Conservation (phyloP, 257 asterid species). For the Misopates orontium region DNA sequence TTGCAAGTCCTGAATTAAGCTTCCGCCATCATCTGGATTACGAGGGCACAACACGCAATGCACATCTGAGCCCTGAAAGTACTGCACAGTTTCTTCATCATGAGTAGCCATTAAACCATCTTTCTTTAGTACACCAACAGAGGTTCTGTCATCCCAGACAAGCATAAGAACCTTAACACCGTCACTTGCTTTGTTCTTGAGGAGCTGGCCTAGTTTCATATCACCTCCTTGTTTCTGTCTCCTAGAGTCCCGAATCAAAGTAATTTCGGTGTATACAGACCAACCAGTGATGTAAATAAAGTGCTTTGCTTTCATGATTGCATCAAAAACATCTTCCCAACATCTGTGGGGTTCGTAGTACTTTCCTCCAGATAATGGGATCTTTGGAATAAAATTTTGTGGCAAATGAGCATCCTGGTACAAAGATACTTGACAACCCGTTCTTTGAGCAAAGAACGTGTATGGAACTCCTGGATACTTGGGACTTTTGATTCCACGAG, state of each 20-base stretch:
- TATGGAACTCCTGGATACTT: conserved; percentile 90
- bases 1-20: conserved; percentile 77
- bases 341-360: conserved; percentile 80
- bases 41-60: conserved; percentile 83
- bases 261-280: conserved; percentile 85
- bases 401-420: conserved; percentile 95
- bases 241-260: conserved; percentile 78
- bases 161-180: conserved; percentile 91
- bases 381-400: conserved; percentile 68
- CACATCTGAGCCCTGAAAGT: conserved; percentile 67
- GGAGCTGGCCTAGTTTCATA: conserved; percentile 72
- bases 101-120: conserved; percentile 97
- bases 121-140: conserved; percentile 73
- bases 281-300: conserved; percentile 94
- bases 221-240: conserved; percentile 85
- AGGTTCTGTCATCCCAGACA: conserved; percentile 95
- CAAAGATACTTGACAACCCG: conserved; percentile 80
- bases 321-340: conserved; percentile 92
- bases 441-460: conserved; percentile 80
- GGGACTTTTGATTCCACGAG: conserved; percentile 67
- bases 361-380: conserved; percentile 79
- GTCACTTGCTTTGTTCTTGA: conserved; percentile 78
- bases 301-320: conserved; percentile 84
- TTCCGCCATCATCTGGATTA: conserved; percentile 91
- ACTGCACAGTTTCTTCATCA: conserved; percentile 72